Evolutionary conservation across 331 rosid genomes (phyloP).

Genomic region (Malus hybrid): DNA sequence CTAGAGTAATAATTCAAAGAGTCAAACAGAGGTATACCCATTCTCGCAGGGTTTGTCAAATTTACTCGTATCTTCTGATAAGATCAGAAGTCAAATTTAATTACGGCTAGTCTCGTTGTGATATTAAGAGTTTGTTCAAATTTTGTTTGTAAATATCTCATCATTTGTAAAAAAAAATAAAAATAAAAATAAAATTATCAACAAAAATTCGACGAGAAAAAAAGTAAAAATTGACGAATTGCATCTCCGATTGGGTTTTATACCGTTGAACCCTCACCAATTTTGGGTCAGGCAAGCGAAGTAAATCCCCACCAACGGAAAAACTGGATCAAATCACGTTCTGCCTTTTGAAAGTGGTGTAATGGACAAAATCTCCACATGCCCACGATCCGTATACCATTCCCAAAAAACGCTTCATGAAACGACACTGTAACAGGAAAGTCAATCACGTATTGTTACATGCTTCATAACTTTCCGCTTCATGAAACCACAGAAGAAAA

Average conservation of each 20-base stretch:
- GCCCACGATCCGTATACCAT: neutral
- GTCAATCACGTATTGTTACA: too few relatives aligned
- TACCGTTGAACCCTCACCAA: neutral
- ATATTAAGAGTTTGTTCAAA: too few relatives aligned
- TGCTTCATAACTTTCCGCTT: neutral
- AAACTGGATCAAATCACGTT: neutral
- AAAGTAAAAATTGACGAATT: neutral
- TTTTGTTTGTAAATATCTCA: neutral
- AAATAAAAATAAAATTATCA: too few relatives aligned
- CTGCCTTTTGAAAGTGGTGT: neutral
- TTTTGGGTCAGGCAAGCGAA: neutral
- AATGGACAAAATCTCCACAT: neutral
- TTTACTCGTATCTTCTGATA: neutral
- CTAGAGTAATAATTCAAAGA: too few relatives aligned
- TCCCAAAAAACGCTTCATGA: neutral
- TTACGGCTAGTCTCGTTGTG: too few relatives aligned
- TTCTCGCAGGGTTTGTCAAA: neutral
- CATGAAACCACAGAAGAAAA: neutral
- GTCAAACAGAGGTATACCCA: too few relatives aligned
- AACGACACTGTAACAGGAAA: fast-evolving
- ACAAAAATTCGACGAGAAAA: neutral
- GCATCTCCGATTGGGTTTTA: neutral
- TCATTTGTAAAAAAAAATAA: neutral
- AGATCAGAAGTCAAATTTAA: neutral
- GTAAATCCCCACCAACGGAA: neutral